A percentile compares a stretch with the other conserved stretches of the same genome.
phyloP scores from a whole-genome alignment of 2,329 filamentous ascomycete genomes.

The Hirsutella thompsonii region DNA sequence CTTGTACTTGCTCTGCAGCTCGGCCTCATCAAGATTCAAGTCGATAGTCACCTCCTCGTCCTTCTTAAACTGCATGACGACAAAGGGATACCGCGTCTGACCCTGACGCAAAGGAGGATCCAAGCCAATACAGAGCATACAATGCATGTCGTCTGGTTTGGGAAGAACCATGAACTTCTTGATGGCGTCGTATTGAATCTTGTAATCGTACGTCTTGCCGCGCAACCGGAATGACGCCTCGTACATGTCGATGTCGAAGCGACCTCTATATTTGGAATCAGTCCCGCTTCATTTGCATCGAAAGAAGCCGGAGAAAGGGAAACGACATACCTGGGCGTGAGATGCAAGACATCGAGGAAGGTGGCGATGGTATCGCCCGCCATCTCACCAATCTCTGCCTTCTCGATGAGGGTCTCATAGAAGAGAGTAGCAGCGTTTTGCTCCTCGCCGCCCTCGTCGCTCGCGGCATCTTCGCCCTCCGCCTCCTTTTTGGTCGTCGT shows the following conservation, averaged over 20 bases:
- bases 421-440: slow-evolving; percentile 95
- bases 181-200: slow-evolving; percentile 94
- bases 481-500: slow-evolving; percentile 65
- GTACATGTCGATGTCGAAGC: slow-evolving; percentile 99
- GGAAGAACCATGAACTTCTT: slow-evolving; percentile 99
- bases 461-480: slow-evolving; percentile 57
- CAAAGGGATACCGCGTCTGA: slow-evolving; percentile 93
- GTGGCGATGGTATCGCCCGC: slow-evolving; percentile 98
- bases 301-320: slow-evolving; percentile 5
- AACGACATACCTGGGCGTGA: slow-evolving; percentile 67
- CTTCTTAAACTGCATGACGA: slow-evolving; percentile 98
- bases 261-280: slow-evolving; percentile 52
- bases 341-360: slow-evolving; percentile 90
- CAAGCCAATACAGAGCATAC: slow-evolving; percentile 84
- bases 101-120: slow-evolving; percentile 93
- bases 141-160: slow-evolving; percentile 96
- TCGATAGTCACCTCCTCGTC: slow-evolving; percentile 96
- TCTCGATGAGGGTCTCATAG: slow-evolving; percentile 95
- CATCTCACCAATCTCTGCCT: slow-evolving; percentile 97
- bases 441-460: slow-evolving; percentile 47
- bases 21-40: slow-evolving; percentile 86
- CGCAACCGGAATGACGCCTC: slow-evolving; percentile 92
- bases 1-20: slow-evolving; percentile 74
- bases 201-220: slow-evolving; percentile 99
- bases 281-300: neutral